These are phyloP conservation scores for Oligophagozyma castellii DNA, from an alignment of 1,139 yeast genomes.

Conservation along the genomic window DNA sequence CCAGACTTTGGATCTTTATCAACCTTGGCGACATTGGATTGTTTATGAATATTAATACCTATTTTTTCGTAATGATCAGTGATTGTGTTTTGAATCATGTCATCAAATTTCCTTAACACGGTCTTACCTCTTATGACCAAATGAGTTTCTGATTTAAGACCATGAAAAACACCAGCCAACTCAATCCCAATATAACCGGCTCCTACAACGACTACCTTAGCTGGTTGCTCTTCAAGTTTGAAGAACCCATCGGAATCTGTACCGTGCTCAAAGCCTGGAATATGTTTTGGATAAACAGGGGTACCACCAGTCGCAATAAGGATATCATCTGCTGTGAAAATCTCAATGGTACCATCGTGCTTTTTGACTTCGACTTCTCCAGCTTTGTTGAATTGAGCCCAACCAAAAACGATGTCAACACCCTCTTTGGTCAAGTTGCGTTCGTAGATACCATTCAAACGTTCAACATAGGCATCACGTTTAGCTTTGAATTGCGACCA, in stretches of 20 bases:
- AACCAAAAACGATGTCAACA: slow-evolving; percentile 79
- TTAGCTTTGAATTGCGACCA: slow-evolving; percentile 73
- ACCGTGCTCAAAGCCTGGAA: slow-evolving; percentile 76
- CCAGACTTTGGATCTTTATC: slow-evolving; percentile 46
- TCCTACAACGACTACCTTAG: slow-evolving; percentile 87
- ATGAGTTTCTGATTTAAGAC: slow-evolving; percentile 79
- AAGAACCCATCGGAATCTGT: slow-evolving; percentile 89
- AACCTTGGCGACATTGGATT: slow-evolving; percentile 42
- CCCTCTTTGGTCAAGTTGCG: slow-evolving; percentile 77
- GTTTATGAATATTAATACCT: slow-evolving; percentile 71
- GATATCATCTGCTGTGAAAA: slow-evolving; percentile 67
- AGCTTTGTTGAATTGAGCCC: slow-evolving; percentile 57
- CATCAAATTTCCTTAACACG: slow-evolving; percentile 78
- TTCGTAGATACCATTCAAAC: slow-evolving; percentile 89
- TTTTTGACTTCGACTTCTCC: slow-evolving; percentile 71
- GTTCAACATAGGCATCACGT: slow-evolving; percentile 78
- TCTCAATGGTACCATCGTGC: slow-evolving; percentile 40
- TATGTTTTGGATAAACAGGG: slow-evolving; percentile 49
- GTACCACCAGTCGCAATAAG: slow-evolving; percentile 91
- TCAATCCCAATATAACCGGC: slow-evolving; percentile 98
- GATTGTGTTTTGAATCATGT: slow-evolving; percentile 60
- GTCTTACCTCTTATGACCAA: slow-evolving; percentile 83
- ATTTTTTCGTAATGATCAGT: slow-evolving; percentile 67
- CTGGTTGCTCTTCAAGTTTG: slow-evolving; percentile 66
- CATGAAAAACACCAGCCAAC: slow-evolving; percentile 84